These are phyloP conservation scores for Cladosporium cucumerinum DNA, from an alignment of 2,329 filamentous ascomycete genomes.

Conservation along the genomic window DNA sequence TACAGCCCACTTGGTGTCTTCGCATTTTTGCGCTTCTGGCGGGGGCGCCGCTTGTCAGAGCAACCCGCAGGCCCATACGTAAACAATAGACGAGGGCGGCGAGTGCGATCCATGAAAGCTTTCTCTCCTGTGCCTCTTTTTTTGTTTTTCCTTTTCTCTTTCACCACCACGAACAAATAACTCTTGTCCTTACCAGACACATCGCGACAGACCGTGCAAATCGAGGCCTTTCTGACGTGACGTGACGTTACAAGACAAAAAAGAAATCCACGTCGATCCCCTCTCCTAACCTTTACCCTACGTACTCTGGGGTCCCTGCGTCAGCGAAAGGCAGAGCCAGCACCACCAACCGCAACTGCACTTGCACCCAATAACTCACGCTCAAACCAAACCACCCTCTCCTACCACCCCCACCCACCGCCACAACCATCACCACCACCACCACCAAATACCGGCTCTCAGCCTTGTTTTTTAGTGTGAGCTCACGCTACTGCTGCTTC, in stretches of 20 bases:
- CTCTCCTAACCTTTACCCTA: constrained; percentile 5
- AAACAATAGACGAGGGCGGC: constrained; percentile 1
- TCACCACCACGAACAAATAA: not conserved
- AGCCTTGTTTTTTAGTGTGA: constrained; percentile 2
- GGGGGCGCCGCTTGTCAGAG: constrained; percentile 1
- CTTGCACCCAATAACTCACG: not conserved
- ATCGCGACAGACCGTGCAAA: not conserved
- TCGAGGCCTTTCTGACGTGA: not conserved
- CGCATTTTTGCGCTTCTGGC: constrained; percentile 9
- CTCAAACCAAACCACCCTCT: not conserved
- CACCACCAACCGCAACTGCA: constrained; percentile 7
- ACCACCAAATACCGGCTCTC: constrained; percentile 5
- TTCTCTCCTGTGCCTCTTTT: not conserved
- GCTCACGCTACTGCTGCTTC: not conserved
- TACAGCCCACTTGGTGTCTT: constrained; percentile 3
- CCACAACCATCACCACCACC: not conserved
- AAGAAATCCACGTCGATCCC: not conserved
- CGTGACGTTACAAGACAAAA: not conserved
- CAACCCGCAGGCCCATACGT: constrained; percentile 1
- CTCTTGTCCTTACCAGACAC: not conserved
- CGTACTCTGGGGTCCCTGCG: constrained; percentile 4
- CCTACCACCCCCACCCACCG: too few relatives aligned
- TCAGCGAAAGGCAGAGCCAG: constrained; percentile 7
- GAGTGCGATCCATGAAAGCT: not conserved
- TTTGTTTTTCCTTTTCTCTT: too few relatives aligned